Conservation (phyloP, 2,329 filamentous ascomycete species). For the Fusarium pseudograminearum region DNA sequence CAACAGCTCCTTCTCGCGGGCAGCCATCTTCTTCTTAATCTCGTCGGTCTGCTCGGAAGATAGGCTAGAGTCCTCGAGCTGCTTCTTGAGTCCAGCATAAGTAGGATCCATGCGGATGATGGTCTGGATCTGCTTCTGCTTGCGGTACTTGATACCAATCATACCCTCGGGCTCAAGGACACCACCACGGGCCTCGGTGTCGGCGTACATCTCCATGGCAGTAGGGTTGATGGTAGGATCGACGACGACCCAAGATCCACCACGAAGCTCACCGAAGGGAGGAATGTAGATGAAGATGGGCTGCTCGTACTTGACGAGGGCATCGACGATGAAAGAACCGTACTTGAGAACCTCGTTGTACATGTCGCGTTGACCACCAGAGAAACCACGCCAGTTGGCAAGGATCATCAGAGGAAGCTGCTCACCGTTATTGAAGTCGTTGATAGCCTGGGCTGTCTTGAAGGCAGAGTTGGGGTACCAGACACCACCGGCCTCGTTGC, state of each 20-base stretch:
- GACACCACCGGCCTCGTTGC: conserved; percentile 95
- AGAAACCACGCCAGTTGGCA: conserved; percentile 99
- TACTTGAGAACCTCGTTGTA: conserved; percentile 99
- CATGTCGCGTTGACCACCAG: conserved; percentile 99
- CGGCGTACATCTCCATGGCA: conserved; percentile 99
- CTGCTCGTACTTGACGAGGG: conserved; percentile 97
- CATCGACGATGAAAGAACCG: conserved; percentile 98
- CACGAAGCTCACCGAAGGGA: conserved; percentile 94
- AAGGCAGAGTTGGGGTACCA: conserved; percentile 99
- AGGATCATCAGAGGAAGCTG: conserved; percentile 99
- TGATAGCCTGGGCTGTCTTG: conserved; percentile 99
- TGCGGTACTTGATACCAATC: conserved; percentile 97
- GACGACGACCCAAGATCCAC: conserved; percentile 99
- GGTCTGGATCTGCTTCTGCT: conserved; percentile 95
- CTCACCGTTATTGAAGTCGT: conserved; percentile 99
- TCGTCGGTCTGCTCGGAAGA: conserved; percentile 78
- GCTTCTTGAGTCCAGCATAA: conserved; percentile 86
- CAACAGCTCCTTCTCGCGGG: conserved; percentile 87
- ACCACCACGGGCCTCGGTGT: conserved; percentile 93
- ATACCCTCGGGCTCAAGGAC: conserved; percentile 98
- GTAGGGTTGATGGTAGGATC: conserved; percentile 98
- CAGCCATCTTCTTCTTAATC: conserved; percentile 85
- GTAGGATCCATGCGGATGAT: conserved; percentile 92
- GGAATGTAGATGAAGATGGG: conserved; percentile 99
- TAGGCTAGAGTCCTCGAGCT: conserved; percentile 72